Percentiles rank a stretch among this genome's conserved stretches.
Conservation (phyloP, 371 early-diverging fungal genomes). For the Apophysomyces ossiformis region DNA sequence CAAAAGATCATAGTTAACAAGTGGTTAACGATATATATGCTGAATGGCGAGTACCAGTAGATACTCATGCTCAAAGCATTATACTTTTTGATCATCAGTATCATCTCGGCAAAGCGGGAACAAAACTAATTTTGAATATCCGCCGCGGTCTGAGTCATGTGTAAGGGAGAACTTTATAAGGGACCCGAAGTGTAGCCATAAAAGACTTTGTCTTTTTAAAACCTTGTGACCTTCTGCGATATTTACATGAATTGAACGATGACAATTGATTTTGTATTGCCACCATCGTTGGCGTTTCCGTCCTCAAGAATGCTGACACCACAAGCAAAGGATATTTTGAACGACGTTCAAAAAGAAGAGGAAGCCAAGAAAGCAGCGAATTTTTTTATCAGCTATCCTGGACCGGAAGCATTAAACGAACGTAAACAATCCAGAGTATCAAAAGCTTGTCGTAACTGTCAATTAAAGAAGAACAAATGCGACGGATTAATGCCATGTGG, state of each 20-base stretch:
- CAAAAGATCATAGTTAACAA: too few species aligned
- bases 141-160: not conserved
- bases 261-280: slow-evolving; percentile 10
- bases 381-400: slow-evolving; percentile 12
- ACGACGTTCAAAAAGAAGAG: slow-evolving; percentile 15
- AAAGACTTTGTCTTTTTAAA: not conserved
- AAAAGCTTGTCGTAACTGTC: slow-evolving; percentile 16
- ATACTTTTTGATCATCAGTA: too few species aligned
- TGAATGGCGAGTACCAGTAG: too few species aligned
- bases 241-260: not conserved
- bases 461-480: slow-evolving; percentile 17
- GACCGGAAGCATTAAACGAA: slow-evolving; percentile 17
- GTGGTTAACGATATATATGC: too few species aligned
- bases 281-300: slow-evolving; percentile 13
- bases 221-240: not conserved
- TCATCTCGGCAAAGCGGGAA: too few species aligned
- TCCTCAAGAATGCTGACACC: slow-evolving; percentile 6
- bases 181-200: not conserved
- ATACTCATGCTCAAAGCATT: too few species aligned
- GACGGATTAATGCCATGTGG: slow-evolving; percentile 16
- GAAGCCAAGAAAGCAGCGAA: slow-evolving; percentile 6
- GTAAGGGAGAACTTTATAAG: not conserved
- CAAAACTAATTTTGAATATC: too few species aligned
- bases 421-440: slow-evolving; percentile 14
- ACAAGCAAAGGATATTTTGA: slow-evolving; percentile 13